Conservation (phyloP, 2,329 filamentous ascomycete species). For the Simplicillium aogashimaense region DNA sequence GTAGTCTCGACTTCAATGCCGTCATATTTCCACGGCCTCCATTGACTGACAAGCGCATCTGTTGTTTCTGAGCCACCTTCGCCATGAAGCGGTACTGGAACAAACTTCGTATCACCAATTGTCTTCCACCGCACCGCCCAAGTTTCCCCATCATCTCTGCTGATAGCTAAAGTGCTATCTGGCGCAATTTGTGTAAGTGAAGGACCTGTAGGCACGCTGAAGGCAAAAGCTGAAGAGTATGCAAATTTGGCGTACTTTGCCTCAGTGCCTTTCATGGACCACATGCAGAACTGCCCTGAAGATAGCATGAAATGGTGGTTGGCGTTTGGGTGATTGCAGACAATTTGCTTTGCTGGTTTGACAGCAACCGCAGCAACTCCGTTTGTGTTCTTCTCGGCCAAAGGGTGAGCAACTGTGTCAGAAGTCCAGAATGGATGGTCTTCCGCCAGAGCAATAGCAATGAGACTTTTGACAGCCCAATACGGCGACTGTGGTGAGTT, state of each 20-base stretch:
- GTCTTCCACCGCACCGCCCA: conserved; percentile 21
- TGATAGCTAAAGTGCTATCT: conserved; percentile 19
- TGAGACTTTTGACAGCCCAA: conserved; percentile 41
- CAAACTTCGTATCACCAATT: conserved; percentile 4
- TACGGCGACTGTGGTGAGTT: conserved; percentile 47
- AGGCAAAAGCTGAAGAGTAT: conserved; percentile 36
- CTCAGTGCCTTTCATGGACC: conserved; percentile 26
- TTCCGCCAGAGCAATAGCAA: conserved; percentile 25
- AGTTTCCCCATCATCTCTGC: conserved; percentile 18
- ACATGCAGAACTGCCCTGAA: conserved; percentile 25
- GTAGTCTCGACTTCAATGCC: conserved; percentile 16
- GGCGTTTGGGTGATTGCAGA: conserved; percentile 23
- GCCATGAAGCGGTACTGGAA: background rate
- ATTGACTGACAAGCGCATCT: background rate
- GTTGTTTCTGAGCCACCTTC: background rate
- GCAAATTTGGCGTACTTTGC: conserved; percentile 38
- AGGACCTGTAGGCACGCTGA: conserved; percentile 29
- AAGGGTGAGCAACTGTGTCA: conserved; percentile 21
- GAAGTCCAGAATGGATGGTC: conserved; percentile 34
- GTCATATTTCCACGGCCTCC: conserved; percentile 6
- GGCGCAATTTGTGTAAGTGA: conserved; percentile 22
- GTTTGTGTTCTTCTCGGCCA: background rate
- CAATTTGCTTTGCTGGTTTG: conserved; percentile 27
- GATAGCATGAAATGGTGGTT: conserved; percentile 33
- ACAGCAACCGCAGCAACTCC: background rate